A percentile compares a stretch with the other conserved stretches of the same genome.
phyloP scores from a whole-genome alignment of 2,329 filamentous ascomycete genomes.

The Fusarium sororula region DNA sequence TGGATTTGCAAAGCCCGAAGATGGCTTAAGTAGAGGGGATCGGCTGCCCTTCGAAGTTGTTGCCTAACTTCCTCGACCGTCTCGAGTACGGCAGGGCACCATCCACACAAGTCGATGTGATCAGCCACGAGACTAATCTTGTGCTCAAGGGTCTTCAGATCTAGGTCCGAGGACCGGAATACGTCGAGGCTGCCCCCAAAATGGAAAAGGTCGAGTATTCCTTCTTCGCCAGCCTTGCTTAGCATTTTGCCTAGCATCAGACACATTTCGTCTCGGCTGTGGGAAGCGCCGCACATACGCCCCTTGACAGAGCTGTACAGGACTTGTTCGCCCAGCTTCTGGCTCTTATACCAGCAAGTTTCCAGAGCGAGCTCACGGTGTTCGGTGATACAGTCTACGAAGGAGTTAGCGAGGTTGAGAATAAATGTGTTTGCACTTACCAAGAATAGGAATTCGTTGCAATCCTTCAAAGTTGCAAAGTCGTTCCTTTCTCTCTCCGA shows the following conservation, averaged over 20 bases:
- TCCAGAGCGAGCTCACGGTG: conserved; percentile 12
- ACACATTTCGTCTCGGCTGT: not conserved
- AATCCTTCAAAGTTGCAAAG: not conserved
- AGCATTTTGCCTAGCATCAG: conserved; percentile 21
- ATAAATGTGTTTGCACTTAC: not conserved
- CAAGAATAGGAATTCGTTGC: conserved; percentile 7
- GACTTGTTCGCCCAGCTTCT: conserved; percentile 1
- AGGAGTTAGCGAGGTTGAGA: not conserved
- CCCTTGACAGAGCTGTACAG: conserved; percentile 4
- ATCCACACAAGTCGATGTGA: conserved; percentile 14
- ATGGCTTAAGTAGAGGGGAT: conserved; percentile 13
- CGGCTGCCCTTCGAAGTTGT: not conserved
- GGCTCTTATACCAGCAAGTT: conserved; percentile 11
- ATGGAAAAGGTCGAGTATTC: conserved; percentile 15
- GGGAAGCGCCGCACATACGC: not conserved
- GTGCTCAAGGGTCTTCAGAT: not conserved
- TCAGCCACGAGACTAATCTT: conserved; percentile 1
- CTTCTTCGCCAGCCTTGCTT: conserved; percentile 10
- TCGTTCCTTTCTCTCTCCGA: not conserved
- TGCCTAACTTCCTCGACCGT: not conserved
- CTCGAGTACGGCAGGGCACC: not conserved
- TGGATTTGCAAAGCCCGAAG: not conserved
- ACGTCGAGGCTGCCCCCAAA: not conserved
- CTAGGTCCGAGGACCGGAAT: not conserved
- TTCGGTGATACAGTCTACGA: conserved; percentile 12